Evolutionary conservation across 2,329 filamentous ascomycete genomes (phyloP), one percentile per base, ranked within the genome.

Genomic region (Daldinia eschscholtzii): DNA sequence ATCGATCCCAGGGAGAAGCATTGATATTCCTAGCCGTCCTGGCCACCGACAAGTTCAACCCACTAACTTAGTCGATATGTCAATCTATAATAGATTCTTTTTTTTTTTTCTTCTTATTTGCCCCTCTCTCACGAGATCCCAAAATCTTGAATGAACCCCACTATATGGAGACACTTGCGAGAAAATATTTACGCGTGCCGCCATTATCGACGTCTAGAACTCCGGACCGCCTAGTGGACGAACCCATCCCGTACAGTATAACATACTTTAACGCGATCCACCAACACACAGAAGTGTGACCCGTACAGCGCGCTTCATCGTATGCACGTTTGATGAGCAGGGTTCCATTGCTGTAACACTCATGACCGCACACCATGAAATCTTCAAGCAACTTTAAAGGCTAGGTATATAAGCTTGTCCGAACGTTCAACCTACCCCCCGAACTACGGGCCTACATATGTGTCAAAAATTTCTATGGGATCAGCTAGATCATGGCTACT

Each of bases 141-240:
- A 48, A 62, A 62, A 68, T 68, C 68, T 66, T 64, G 65, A 68
- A 33, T 35, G 18, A 65, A 61, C 65, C 67, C 72, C 73, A 74
- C 73, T 67, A 64, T 70, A 70, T 72, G 71, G 67, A 72, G 67
- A 71, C 67, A 26, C 53, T 61, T 67, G 58, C 59, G 62, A 68
- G 68, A 68, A 64, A 64, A 63, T 53, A 70, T 69, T 66, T 61
- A 50, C 67, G 56, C 63, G 58, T 70, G 58, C 60, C 68, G 70
- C 65, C 58, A 63, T 67, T 71, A 70, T 70, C 67, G 67, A 71
- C 69, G 61, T 70, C 66, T 63, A 69, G 63, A 69, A 62, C 55
- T 52, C 59, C 59, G 13, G 39, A n/a, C 30, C 26, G 37, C 20
- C 55, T 41, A 57, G 57, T 64, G 39, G 48, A 59, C 52, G 46